Conservation (phyloP, 2,329 filamentous ascomycete species). For the Hypoxylon sp. region DNA sequence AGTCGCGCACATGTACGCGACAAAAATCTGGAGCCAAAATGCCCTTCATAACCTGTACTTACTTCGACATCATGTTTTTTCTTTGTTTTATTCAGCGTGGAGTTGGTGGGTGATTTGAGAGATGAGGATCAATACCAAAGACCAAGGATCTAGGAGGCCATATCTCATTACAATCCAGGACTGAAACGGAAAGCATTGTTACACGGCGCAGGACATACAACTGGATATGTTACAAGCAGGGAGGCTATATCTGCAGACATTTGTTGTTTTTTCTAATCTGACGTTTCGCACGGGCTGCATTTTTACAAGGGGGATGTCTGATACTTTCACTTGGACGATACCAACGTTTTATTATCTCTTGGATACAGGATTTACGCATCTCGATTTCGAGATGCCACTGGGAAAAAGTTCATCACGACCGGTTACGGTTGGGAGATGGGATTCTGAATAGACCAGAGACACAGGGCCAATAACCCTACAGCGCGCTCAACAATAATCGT, state of each 20-base stretch:
- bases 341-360: slow-evolving; percentile 47
- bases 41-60: slow-evolving; percentile 48
- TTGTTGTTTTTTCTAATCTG: slow-evolving; percentile 49
- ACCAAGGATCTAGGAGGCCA: slow-evolving; percentile 45
- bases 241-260: slow-evolving; percentile 42
- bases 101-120: slow-evolving; percentile 53
- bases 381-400: slow-evolving; percentile 42
- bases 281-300: slow-evolving; percentile 48
- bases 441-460: slow-evolving; percentile 49
- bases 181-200: slow-evolving; percentile 50
- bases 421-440: slow-evolving; percentile 47
- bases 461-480: slow-evolving; percentile 52
- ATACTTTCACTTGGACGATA: slow-evolving; percentile 57
- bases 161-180: slow-evolving; percentile 44
- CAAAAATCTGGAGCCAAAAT: slow-evolving; percentile 47
- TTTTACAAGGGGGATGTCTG: slow-evolving; percentile 45
- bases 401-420: slow-evolving; percentile 42
- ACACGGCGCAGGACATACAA: slow-evolving; percentile 53
- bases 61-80: slow-evolving; percentile 48
- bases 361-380: slow-evolving; percentile 45
- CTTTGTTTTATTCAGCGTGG: slow-evolving; percentile 54
- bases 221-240: slow-evolving; percentile 40
- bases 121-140: slow-evolving; percentile 48
- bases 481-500: slow-evolving; percentile 41
- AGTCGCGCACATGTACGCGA: slow-evolving; percentile 22